Conservation (phyloP, 768 basidiomycete genomes). For the Candolleomyces aberdarensis region DNA sequence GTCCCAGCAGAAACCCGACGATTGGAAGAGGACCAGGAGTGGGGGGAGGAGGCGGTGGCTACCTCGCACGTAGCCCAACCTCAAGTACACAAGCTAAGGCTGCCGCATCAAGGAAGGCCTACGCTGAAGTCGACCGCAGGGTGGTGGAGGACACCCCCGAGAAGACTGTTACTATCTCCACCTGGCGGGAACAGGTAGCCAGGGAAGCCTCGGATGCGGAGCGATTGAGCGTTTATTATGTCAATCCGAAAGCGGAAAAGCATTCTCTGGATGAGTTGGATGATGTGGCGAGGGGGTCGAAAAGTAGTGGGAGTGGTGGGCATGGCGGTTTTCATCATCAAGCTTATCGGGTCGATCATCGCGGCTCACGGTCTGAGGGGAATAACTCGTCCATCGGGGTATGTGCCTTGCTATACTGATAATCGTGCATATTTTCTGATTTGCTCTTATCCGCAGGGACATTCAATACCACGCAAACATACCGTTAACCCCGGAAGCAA, state of each 20-base stretch:
- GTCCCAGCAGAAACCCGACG: neutral
- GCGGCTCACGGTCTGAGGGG: neutral
- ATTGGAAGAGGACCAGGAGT: neutral
- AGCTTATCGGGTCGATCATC: neutral
- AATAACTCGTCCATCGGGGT: neutral
- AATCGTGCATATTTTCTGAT: neutral
- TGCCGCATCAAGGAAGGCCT: neutral
- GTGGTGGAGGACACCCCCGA: constrained; percentile 50
- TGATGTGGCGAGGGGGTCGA: constrained; percentile 5
- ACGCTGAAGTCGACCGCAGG: constrained; percentile 20
- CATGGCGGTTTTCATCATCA: neutral
- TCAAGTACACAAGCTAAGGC: neutral
- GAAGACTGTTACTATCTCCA: constrained; percentile 49
- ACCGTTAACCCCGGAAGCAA: neutral
- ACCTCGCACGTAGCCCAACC: too few species aligned
- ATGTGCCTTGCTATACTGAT: neutral
- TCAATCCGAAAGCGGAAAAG: constrained; percentile 25
- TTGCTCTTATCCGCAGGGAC: neutral
- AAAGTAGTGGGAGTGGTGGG: constrained; percentile 4
- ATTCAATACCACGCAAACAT: neutral
- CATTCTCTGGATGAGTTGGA: constrained; percentile 11
- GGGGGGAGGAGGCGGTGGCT: neutral
- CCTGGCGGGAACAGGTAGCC: constrained; percentile 55
- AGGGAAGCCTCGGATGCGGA: constrained; percentile 35
- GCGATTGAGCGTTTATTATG: constrained; percentile 44